Evolutionary conservation across 2,329 filamentous ascomycete species (phyloP), one percentile per base, ranked within the genome.

Genomic region (Colletotrichum sp.): DNA sequence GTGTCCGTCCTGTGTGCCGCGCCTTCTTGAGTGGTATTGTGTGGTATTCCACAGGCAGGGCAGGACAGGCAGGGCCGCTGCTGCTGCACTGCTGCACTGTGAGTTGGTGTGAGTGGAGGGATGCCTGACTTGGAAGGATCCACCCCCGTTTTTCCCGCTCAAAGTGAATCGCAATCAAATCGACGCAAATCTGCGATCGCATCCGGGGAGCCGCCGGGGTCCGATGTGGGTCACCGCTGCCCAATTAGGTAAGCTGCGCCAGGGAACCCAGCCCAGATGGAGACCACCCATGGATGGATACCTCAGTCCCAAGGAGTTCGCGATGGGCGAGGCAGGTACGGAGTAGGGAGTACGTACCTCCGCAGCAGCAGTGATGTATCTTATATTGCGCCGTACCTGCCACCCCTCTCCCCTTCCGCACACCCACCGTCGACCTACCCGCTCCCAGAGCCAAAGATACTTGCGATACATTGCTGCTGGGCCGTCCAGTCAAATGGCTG

Each of bases 111-210:
- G 55, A 38, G 34, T 61, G 64, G 69, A 71, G 69, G 63, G 26
- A 69, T 52, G 64, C 36, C 63, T 38, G 36, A 48, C 64, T 36
- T 73, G 38, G 18, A 63, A 52, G 38, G 62, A 68, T 48, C 69
- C 71, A 67, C 63, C 73, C 73, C 73, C 62, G 55, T 58, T 72
- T 21, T 62, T 73, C 32, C 69, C 63, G 69, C 63, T 34, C 69
- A 67, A 72, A 72, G 73, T 68, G 62, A 75, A 75, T 75, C 73
- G 73, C 36, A 75, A 75, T 75, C 69, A 75, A 75, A 75, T 75
- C 73, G 73, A 75, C 62, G 63, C 63, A 75, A 75, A 75, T 75
- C 73, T 75, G 69, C 69, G 73, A 75, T 75, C 73, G 73, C 56
- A 72, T 72, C 73, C 69, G 73, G 73, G 73, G 73, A 75, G 73